Percentiles rank a stretch among this genome's conserved stretches.
Evolutionary conservation across 768 basidiomycete genomes (phyloP).

Genomic region (Mycena rebaudengoi): DNA sequence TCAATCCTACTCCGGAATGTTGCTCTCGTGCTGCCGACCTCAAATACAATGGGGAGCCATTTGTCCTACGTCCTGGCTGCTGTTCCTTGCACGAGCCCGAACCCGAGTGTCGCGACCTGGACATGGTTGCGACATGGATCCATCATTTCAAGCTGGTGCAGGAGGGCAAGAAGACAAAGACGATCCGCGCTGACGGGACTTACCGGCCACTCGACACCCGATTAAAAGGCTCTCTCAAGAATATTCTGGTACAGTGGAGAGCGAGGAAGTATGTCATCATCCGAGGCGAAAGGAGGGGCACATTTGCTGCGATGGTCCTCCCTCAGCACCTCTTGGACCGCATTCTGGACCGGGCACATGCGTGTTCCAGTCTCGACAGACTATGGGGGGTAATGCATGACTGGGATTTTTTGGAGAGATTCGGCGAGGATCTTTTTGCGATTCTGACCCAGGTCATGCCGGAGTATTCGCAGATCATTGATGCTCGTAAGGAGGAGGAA

Average conservation of each 20-base stretch:
- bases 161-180: background rate
- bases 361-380: background rate
- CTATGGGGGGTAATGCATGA: background rate
- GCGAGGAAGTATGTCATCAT: background rate
- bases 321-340: background rate
- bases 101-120: background rate
- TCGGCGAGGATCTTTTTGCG: background rate
- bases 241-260: background rate
- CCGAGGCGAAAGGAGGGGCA: background rate
- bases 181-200: background rate
- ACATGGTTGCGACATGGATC: background rate
- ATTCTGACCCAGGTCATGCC: background rate
- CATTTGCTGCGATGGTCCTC: background rate
- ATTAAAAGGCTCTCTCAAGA: background rate
- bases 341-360: background rate
- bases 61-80: background rate
- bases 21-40: background rate
- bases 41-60: constrained; percentile 8
- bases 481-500: background rate
- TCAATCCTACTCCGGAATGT: constrained; percentile 1
- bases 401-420: background rate
- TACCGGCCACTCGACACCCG: background rate
- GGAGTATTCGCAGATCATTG: background rate
- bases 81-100: background rate
- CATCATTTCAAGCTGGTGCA: background rate